These are phyloP conservation scores for Parachlorella kessleri DNA, from an alignment of 139 green algal species.

Conservation along the genomic window DNA sequence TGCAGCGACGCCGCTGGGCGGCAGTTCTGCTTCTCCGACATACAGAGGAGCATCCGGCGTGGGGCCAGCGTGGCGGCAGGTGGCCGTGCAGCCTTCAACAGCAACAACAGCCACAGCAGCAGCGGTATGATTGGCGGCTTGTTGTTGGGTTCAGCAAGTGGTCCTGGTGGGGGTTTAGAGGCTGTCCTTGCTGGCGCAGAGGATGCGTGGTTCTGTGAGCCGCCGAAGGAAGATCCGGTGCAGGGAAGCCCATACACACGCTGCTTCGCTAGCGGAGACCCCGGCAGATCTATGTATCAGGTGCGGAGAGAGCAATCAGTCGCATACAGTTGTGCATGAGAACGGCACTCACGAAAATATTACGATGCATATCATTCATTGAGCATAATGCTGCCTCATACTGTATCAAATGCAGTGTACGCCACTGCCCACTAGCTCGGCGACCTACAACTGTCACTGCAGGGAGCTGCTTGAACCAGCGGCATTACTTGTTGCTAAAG, in stretches of 20 bases:
- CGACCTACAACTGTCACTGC: too few relatives aligned
- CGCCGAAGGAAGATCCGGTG: constrained; percentile 17
- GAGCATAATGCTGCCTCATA: too few relatives aligned
- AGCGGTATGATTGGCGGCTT: not conserved
- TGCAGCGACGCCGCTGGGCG: constrained; percentile 58
- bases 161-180: too few relatives aligned
- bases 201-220: too few relatives aligned
- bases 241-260: constrained; percentile 23
- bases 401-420: too few relatives aligned
- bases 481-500: too few relatives aligned
- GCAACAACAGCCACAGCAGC: not conserved
- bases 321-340: not conserved
- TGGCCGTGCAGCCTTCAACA: too few relatives aligned
- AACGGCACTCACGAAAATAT: too few relatives aligned
- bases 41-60: constrained; percentile 10
- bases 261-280: constrained; percentile 26
- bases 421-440: too few relatives aligned
- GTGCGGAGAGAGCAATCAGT: not conserved
- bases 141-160: not conserved
- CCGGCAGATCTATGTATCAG: constrained; percentile 21
- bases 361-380: too few relatives aligned
- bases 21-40: constrained; percentile 39
- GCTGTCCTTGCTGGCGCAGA: too few relatives aligned
- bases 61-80: not conserved
- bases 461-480: too few relatives aligned